Percentiles rank a stretch among this genome's conserved stretches.
phyloP scores from a whole-genome alignment of 73 alveolate genomes.

The Stentor roeselii region DNA sequence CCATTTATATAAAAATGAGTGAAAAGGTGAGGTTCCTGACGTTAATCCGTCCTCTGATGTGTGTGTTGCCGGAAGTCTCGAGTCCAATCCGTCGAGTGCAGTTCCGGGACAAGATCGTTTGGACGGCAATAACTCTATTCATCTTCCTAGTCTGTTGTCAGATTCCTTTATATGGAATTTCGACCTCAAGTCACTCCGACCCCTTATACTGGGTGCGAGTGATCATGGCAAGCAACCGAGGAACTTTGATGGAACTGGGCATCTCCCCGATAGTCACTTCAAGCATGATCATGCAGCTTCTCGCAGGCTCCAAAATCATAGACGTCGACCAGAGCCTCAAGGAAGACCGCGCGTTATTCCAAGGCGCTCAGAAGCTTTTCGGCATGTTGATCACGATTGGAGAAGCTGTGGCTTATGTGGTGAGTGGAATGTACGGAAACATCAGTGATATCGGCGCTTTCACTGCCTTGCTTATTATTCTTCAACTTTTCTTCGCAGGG shows the following conservation, averaged over 20 bases:
- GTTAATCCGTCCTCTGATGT: conserved; percentile 91
- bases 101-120: conserved; percentile 81
- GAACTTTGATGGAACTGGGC: conserved; percentile 99
- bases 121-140: conserved; percentile 98
- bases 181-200: conserved; percentile 37
- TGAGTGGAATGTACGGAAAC: conserved; percentile 99
- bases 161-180: conserved; percentile 98
- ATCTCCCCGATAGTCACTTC: conserved; percentile 98
- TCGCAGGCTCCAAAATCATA: conserved; percentile 97
- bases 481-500: conserved; percentile 97
- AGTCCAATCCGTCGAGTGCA: conserved; percentile 84
- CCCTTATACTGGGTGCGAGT: conserved; percentile 68
- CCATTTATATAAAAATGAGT: conserved; percentile 35
- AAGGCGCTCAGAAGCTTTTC: conserved; percentile 93
- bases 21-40: conserved; percentile 73
- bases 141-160: conserved; percentile 98
- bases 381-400: conserved; percentile 91
- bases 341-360: conserved; percentile 88
- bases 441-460: conserved; percentile 84
- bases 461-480: conserved; percentile 85
- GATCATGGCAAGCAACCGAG: conserved; percentile 99
- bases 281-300: conserved; percentile 98
- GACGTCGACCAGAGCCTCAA: conserved; percentile 92
- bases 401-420: conserved; percentile 98
- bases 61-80: conserved; percentile 96